phyloP scores from a whole-genome alignment of 1,139 yeast genomes.

The Pichia sp. region DNA sequence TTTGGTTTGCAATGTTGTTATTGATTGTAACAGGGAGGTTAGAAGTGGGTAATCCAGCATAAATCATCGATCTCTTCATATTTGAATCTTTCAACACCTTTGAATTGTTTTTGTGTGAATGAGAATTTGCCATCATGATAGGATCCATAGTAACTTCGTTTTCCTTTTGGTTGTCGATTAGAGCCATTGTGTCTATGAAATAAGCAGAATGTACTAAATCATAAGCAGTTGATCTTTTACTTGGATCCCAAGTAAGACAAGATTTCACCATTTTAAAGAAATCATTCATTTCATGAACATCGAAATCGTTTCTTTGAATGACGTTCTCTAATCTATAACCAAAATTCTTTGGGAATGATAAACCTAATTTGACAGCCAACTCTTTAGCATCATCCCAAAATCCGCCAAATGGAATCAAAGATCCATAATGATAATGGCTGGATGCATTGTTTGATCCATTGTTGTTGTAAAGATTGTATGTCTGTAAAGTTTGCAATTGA shows the following conservation, averaged over 20 bases:
- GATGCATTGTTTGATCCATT: not conserved
- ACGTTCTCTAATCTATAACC: constrained; percentile 40
- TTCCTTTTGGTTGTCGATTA: constrained; percentile 14
- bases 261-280: constrained; percentile 51
- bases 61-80: constrained; percentile 8
- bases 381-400: constrained; percentile 60
- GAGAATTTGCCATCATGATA: not conserved
- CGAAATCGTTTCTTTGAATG: constrained; percentile 39
- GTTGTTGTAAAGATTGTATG: constrained; percentile 14
- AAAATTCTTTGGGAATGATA: constrained; percentile 45
- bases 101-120: too few species aligned
- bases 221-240: constrained; percentile 47
- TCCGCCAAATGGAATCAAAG: constrained; percentile 51
- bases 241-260: constrained; percentile 69
- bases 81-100: not conserved
- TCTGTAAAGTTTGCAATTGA: constrained; percentile 5
- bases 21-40: not conserved
- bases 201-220: constrained; percentile 49
- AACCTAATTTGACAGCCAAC: constrained; percentile 51
- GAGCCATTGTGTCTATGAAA: constrained; percentile 45
- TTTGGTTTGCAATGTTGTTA: not conserved
- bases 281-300: constrained; percentile 29
- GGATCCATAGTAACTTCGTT: constrained; percentile 9
- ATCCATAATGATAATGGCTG: not conserved
- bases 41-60: constrained; percentile 9